phyloP scores from a whole-genome alignment of 306 rosid species.

The Myrica gale region DNA sequence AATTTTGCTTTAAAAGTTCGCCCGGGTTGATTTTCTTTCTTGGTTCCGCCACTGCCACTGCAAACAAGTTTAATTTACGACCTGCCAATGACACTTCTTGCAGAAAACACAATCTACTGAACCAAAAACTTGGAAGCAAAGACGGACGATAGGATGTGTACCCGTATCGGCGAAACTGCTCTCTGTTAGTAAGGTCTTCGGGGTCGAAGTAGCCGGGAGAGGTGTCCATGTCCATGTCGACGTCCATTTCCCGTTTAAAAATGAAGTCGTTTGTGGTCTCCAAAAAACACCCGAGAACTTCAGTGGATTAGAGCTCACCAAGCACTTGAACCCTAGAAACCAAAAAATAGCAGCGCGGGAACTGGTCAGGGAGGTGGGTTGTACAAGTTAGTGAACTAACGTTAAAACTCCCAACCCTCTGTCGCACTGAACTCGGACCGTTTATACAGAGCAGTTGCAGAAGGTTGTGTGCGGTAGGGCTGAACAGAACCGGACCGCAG shows the following conservation, averaged over 20 bases:
- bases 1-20: too few species aligned
- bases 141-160: constrained; percentile 18
- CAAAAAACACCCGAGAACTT: neutral
- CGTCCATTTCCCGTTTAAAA: constrained; percentile 39
- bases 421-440: neutral
- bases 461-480: neutral
- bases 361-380: neutral
- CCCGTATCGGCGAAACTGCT: constrained; percentile 83
- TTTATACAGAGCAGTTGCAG: neutral
- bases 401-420: neutral
- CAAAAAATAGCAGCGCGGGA: constrained; percentile 37
- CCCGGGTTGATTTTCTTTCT: too few species aligned
- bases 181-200: constrained; percentile 58
- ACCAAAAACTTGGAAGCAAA: neutral
- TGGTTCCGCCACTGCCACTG: too few species aligned
- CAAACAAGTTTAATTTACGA: neutral
- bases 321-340: constrained; percentile 41
- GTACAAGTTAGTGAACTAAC: too few species aligned
- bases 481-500: too few species aligned
- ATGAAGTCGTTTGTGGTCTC: neutral
- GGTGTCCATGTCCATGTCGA: constrained; percentile 66
- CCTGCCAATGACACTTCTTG: neutral
- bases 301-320: neutral
- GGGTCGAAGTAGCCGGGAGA: constrained; percentile 70
- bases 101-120: neutral